A percentile compares a stretch with the other conserved stretches of the same genome.
These are phyloP conservation scores for Nitzschia inconspicua DNA, from an alignment of 108 stramenopile genomes.

Conservation along the genomic window DNA sequence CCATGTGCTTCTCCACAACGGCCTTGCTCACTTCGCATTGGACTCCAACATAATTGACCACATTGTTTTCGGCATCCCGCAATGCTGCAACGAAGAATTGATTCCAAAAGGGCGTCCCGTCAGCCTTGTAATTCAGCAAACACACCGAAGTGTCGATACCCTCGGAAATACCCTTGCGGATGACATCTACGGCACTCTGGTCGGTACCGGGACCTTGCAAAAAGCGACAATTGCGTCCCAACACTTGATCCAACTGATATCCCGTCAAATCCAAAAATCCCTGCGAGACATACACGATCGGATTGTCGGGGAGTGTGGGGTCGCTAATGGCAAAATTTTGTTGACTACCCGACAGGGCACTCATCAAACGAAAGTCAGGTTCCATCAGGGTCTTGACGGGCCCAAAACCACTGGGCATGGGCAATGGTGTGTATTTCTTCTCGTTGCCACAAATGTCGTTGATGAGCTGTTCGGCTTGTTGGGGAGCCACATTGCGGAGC, in stretches of 20 bases:
- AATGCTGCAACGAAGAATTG: conserved; percentile 97
- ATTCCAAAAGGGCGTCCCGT: conserved; percentile 97
- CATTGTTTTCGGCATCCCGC: conserved; percentile 89
- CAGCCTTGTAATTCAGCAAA: conserved; percentile 91
- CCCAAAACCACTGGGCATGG: conserved; percentile 88
- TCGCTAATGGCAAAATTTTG: conserved; percentile 98
- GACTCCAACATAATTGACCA: conserved; percentile 96
- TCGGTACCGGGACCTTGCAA: conserved; percentile 96
- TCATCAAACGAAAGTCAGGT: conserved; percentile 86
- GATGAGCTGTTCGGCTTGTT: conserved; percentile 47
- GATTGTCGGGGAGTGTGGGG: conserved; percentile 95
- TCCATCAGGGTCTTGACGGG: conserved; percentile 93
- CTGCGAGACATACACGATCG: conserved; percentile 91
- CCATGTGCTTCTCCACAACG: conserved; percentile 84
- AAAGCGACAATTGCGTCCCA: conserved; percentile 97
- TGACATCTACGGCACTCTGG: conserved; percentile 79
- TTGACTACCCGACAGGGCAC: conserved; percentile 79
- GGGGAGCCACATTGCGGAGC: conserved; percentile 59
- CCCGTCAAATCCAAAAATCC: conserved; percentile 95
- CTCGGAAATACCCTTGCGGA: conserved; percentile 79
- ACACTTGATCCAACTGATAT: conserved; percentile 89
- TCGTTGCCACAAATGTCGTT: conserved; percentile 46
- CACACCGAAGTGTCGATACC: conserved; percentile 87
- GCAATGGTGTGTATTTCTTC: conserved; percentile 75
- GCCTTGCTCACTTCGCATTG: conserved; percentile 93